A percentile compares a stretch with the other conserved stretches of the same genome.
Conservation (phyloP, 441 rosid genomes). For the Isatis lusitanica region DNA sequence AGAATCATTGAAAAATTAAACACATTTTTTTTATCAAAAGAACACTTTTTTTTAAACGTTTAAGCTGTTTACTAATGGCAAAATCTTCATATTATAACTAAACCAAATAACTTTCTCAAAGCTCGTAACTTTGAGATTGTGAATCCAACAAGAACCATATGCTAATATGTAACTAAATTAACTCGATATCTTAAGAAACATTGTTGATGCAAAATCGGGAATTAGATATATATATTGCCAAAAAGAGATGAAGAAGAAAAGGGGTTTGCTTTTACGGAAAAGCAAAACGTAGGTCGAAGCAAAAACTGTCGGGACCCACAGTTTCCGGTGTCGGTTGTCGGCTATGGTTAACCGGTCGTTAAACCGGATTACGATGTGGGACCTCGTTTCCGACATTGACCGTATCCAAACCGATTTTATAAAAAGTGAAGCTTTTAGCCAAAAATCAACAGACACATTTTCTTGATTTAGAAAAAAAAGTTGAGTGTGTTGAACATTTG, state of each 20-base stretch:
- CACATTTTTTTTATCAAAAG: background rate
- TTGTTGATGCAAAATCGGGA: background rate
- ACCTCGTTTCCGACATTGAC: constrained; percentile 22
- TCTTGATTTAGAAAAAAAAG: background rate
- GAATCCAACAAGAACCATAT: constrained; percentile 5
- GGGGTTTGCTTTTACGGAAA: constrained; percentile 59
- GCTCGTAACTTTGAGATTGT: background rate
- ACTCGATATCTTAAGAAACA: background rate
- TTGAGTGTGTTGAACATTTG: background rate
- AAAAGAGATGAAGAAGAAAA: constrained; percentile 20
- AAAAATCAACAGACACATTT: background rate
- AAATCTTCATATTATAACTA: background rate
- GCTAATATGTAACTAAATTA: background rate
- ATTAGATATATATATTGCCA: constrained; percentile 13
- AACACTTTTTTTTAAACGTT: background rate
- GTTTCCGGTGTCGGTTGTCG: constrained; percentile 36
- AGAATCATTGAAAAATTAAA: constrained; percentile 20
- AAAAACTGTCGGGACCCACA: constrained; percentile 34
- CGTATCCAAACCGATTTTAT: background rate
- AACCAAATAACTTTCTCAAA: background rate
- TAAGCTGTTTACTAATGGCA: constrained; percentile 20
- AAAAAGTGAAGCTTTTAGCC: background rate
- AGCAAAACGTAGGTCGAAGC: constrained; percentile 34
- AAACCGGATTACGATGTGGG: constrained; percentile 11
- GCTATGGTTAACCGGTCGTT: constrained; percentile 20